Percentiles rank a stretch among this genome's conserved stretches.
Evolutionary conservation across 192 early-diverging fungal genomes (phyloP).

Genomic region (Coemansia sp.): DNA sequence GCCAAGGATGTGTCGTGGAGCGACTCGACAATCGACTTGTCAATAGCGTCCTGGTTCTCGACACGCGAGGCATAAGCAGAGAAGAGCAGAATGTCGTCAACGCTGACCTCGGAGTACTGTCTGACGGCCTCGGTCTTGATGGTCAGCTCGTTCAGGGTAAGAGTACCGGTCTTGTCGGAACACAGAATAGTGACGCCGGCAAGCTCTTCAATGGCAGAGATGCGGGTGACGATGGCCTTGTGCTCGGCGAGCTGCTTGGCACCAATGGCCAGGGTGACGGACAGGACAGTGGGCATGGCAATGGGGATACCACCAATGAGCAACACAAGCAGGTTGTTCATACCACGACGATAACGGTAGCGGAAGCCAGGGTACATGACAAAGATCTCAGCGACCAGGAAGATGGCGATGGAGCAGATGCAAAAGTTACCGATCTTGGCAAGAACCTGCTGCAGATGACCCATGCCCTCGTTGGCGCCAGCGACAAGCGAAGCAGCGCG

Average conservation of each 20-base stretch:
- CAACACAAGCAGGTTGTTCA: constrained; percentile 76
- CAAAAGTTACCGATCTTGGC: constrained; percentile 79
- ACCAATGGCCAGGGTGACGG: constrained; percentile 77
- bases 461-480: constrained; percentile 69
- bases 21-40: constrained; percentile 71
- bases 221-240: constrained; percentile 79
- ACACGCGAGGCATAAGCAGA: constrained; percentile 75
- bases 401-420: constrained; percentile 70
- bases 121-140: constrained; percentile 70
- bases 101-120: constrained; percentile 63
- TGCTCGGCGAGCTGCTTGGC: constrained; percentile 80
- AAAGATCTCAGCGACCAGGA: constrained; percentile 67
- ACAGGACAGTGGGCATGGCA: constrained; percentile 79
- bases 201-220: constrained; percentile 79
- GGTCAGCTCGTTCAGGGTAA: constrained; percentile 83
- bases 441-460: constrained; percentile 72
- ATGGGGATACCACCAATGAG: constrained; percentile 81
- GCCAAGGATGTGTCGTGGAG: constrained; percentile 59
- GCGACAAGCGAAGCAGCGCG: constrained; percentile 77
- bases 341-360: constrained; percentile 72
- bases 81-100: constrained; percentile 63
- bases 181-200: constrained; percentile 82
- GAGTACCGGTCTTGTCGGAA: constrained; percentile 95
- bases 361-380: constrained; percentile 71
- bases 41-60: constrained; percentile 80